phyloP scores from a whole-genome alignment of 2,329 filamentous ascomycete species.

The Pleoardoris graminearum region DNA sequence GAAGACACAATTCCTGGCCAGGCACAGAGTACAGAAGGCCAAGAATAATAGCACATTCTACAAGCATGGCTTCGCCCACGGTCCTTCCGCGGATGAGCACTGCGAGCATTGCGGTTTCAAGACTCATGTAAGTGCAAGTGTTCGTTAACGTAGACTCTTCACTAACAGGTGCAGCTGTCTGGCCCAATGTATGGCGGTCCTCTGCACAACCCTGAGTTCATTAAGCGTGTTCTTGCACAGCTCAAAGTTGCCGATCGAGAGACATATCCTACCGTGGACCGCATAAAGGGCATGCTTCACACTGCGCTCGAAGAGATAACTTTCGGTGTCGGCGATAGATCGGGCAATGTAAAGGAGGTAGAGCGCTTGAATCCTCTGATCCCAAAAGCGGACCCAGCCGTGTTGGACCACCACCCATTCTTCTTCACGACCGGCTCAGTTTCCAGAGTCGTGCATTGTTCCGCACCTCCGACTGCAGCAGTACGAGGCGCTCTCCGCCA shows the following conservation, averaged over 20 bases:
- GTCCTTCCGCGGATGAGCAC: constrained; percentile 64
- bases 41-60: constrained; percentile 71
- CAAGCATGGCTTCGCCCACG: constrained; percentile 76
- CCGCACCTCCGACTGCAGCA: constrained; percentile 76
- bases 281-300: constrained; percentile 89
- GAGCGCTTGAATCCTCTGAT: constrained; percentile 43
- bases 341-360: constrained; percentile 21
- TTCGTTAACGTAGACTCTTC: background rate
- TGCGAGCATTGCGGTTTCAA: constrained; percentile 86
- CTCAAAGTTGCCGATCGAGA: constrained; percentile 68
- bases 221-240: constrained; percentile 74
- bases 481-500: constrained; percentile 79
- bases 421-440: constrained; percentile 79
- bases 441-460: constrained; percentile 75
- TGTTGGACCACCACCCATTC: constrained; percentile 76
- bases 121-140: constrained; percentile 61
- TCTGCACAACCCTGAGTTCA: constrained; percentile 81
- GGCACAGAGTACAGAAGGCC: constrained; percentile 66
- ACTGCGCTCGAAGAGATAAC: constrained; percentile 78
- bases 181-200: constrained; percentile 96
- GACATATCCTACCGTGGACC: constrained; percentile 76
- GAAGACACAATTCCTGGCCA: constrained; percentile 77
- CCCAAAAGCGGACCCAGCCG: constrained; percentile 40
- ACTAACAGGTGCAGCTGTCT: constrained; percentile 55
- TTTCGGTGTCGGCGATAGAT: constrained; percentile 31